Evolutionary conservation across 2,329 filamentous ascomycete species (phyloP).

Genomic region (Fusarium buxicola): DNA sequence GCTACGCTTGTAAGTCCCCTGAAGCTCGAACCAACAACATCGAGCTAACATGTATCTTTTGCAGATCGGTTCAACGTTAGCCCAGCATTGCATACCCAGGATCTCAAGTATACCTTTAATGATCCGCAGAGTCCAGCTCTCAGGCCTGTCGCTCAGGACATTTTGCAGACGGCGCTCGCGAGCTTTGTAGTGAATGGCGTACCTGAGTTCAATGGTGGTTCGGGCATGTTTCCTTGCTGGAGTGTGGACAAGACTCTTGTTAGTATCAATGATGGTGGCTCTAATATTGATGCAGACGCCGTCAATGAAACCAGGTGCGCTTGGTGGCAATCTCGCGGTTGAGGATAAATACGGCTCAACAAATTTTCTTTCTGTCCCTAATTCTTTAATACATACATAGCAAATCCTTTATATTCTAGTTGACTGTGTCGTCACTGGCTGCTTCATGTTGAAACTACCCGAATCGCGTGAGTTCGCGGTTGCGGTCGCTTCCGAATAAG

Average conservation of each 20-base stretch:
- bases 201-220: background rate
- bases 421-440: background rate
- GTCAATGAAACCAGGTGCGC: background rate
- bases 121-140: background rate
- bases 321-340: background rate
- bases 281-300: background rate
- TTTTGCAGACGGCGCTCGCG: background rate
- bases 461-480: constrained; percentile 9
- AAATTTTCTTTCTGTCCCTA: background rate
- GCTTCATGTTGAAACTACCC: constrained; percentile 9
- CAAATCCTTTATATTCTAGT: constrained; percentile 3
- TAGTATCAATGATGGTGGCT: background rate
- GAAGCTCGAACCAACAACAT: accelerated
- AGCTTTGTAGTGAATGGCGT: background rate
- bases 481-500: constrained; percentile 10
- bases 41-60: accelerated
- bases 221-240: background rate
- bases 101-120: constrained; percentile 1
- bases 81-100: background rate
- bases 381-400: background rate
- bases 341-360: background rate
- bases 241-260: background rate
- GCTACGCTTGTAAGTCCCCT: background rate
- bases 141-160: background rate
- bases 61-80: background rate